Base-by-base conservation (phyloP, 2,329 filamentous ascomycete genomes). In the Pseudocercospora musae region DNA sequence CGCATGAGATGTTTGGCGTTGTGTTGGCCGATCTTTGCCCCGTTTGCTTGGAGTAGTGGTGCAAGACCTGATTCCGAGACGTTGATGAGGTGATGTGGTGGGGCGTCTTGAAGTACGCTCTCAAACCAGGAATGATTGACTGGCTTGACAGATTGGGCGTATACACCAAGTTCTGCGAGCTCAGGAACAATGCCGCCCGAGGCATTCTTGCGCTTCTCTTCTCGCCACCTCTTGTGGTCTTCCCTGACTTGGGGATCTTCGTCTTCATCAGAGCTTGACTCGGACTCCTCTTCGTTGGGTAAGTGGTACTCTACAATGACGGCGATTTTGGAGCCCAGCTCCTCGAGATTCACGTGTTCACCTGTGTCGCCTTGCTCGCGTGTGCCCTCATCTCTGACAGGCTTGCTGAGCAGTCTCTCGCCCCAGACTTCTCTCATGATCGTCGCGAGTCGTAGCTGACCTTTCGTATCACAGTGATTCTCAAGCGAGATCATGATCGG, bases 111-210 rank as follows among this genome's bases (percentile, higher is more conserved):
- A 4, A 83, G 73, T 15, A 74, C 66, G 2, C 77, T 79, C 3
- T 85, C 82, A 70, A 82, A 89, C 87, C 87, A 90, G 0, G 85
- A 87, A 68, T 87, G 84, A 73, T 89, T 82, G 59, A 77, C 75
- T 0, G 87, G 87, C 71, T 90, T 90, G 60, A 89, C 86, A 0
- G 85, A 88, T 71, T 90, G 87, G 0, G 87, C 87, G 66, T 89
- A 90, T 1, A 90, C 85, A 3, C 87, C 87, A 0, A 90, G 78
- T 46, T 82, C 83, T 0, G 86, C 86, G 1, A 90, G 81, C 68
- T 89, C 87, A 0, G 87, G 85, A 21, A 89, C 79, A 67, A 90
- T 89, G 59, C 79, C 71, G 15, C 55, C 62, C 2, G 78, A 72
- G 0, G 78, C 77, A 0, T 78, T 76, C 0, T 80, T 73, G 69